These are phyloP conservation scores for Vanilla planifolia DNA, from an alignment of 106 monocot genomes.

Conservation along the genomic window DNA sequence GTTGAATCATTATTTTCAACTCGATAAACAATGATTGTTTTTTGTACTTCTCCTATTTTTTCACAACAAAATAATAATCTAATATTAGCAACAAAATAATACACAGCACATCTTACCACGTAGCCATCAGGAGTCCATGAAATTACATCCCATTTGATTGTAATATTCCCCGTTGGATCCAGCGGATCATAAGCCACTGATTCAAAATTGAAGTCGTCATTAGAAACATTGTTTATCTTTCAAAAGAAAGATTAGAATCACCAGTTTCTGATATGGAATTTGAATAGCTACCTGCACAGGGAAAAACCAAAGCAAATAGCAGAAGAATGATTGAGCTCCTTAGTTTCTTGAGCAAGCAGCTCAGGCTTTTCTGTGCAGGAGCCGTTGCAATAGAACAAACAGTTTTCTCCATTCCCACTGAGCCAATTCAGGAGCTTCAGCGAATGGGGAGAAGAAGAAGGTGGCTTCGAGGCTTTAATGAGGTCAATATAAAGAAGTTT, in stretches of 20 bases:
- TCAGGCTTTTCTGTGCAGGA: background rate
- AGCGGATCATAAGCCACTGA: slow-evolving; percentile 71
- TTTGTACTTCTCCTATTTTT: too few species aligned
- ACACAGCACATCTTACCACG: slow-evolving; percentile 42
- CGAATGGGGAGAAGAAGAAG: background rate
- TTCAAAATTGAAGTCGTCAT: background rate
- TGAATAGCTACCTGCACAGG: slow-evolving; percentile 29
- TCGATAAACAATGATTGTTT: too few species aligned
- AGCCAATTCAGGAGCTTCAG: background rate
- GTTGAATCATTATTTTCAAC: too few species aligned
- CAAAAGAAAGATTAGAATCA: background rate
- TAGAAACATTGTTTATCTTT: background rate
- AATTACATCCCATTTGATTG: slow-evolving; percentile 76
- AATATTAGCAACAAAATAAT: too few species aligned
- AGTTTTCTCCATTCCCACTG: slow-evolving; percentile 5
- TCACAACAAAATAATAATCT: too few species aligned
- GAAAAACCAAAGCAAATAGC: slow-evolving; percentile 24
- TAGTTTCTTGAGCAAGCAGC: background rate
- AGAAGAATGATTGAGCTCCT: slow-evolving; percentile 13
- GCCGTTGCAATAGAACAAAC: too few species aligned
- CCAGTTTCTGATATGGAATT: background rate
- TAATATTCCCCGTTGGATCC: slow-evolving; percentile 73
- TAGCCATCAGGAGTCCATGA: slow-evolving; percentile 85
- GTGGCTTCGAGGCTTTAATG: slow-evolving; percentile 11
- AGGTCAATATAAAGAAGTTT: slow-evolving; percentile 5